Evolutionary conservation across 306 rosid genomes (phyloP).

Genomic region (Hippophae tibetana): DNA sequence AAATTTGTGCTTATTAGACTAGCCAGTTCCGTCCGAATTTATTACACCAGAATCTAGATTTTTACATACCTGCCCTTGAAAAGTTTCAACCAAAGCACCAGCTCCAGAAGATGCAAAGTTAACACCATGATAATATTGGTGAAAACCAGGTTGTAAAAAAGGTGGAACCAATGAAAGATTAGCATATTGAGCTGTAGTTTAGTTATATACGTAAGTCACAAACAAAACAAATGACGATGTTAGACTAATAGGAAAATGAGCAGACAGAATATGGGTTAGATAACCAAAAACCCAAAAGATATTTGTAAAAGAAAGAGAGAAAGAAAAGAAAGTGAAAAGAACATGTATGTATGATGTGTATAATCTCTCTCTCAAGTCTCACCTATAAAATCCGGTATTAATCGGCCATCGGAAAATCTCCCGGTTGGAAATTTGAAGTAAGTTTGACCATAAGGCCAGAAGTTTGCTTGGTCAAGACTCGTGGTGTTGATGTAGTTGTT

Average conservation of each 20-base stretch:
- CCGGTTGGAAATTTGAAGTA: slow-evolving; percentile 76
- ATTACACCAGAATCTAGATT: background rate
- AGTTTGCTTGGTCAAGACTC: slow-evolving; percentile 78
- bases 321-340: slow-evolving; percentile 12
- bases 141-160: slow-evolving; percentile 56
- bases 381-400: slow-evolving; percentile 76
- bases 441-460: slow-evolving; percentile 84
- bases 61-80: slow-evolving; percentile 61
- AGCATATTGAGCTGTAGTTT: slow-evolving; percentile 60
- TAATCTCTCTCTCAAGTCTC: slow-evolving; percentile 8
- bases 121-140: slow-evolving; percentile 45
- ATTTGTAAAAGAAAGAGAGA: slow-evolving; percentile 16
- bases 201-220: background rate
- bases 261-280: slow-evolving; percentile 20
- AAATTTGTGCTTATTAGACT: too few species aligned
- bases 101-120: slow-evolving; percentile 91
- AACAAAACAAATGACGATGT: background rate
- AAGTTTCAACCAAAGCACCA: slow-evolving; percentile 75
- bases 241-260: background rate
- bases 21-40: too few species aligned
- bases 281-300: slow-evolving; percentile 17
- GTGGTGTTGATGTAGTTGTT: slow-evolving; percentile 93
- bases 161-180: slow-evolving; percentile 61
- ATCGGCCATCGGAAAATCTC: slow-evolving; percentile 83
- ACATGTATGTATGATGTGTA: background rate